A percentile compares a stretch with the other conserved stretches of the same genome.
Evolutionary conservation across 805 yeast species (phyloP).

Genomic region (Myxozyma sirexii): DNA sequence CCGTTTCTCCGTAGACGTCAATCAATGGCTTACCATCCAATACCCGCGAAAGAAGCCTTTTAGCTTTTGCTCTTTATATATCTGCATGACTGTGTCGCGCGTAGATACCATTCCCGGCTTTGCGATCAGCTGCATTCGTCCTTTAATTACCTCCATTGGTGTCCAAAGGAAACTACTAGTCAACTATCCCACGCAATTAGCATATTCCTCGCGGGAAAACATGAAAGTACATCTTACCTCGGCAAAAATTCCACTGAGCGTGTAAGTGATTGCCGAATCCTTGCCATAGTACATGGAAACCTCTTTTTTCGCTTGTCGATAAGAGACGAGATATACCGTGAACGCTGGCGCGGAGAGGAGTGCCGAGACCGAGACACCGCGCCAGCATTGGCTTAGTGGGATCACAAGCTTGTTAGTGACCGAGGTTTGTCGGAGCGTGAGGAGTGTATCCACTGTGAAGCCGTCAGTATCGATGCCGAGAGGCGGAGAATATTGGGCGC

Average conservation of each 20-base stretch:
- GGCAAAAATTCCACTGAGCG: conserved; percentile 20
- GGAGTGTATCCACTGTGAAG: conserved; percentile 26
- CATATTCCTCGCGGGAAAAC: neutral
- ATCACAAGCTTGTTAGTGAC: conserved; percentile 7
- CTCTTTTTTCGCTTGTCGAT: conserved; percentile 44
- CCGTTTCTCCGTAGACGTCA: too few species aligned
- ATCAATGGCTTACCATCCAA: conserved; percentile 47
- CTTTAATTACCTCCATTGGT: conserved; percentile 52
- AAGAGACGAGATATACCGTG: conserved; percentile 47
- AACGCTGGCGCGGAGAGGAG: conserved; percentile 48
- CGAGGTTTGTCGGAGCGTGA: conserved; percentile 29
- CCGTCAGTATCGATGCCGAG: neutral
- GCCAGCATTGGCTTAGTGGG: conserved; percentile 32
- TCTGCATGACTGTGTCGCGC: conserved; percentile 33
- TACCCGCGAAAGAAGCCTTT: conserved; percentile 80
- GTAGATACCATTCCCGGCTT: conserved; percentile 27
- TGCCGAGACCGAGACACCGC: conserved; percentile 47
- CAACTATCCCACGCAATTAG: conserved; percentile 23
- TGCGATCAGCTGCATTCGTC: conserved; percentile 46
- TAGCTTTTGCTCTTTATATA: conserved; percentile 68
- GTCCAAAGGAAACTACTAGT: conserved; percentile 48
- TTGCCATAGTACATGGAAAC: conserved; percentile 31
- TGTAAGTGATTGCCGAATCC: conserved; percentile 22
- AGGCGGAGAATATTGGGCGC: neutral
- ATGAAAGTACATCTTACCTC: conserved; percentile 14